Base-by-base conservation (phyloP, 257 asterid genomes). In the Plectranthus barbatus region DNA sequence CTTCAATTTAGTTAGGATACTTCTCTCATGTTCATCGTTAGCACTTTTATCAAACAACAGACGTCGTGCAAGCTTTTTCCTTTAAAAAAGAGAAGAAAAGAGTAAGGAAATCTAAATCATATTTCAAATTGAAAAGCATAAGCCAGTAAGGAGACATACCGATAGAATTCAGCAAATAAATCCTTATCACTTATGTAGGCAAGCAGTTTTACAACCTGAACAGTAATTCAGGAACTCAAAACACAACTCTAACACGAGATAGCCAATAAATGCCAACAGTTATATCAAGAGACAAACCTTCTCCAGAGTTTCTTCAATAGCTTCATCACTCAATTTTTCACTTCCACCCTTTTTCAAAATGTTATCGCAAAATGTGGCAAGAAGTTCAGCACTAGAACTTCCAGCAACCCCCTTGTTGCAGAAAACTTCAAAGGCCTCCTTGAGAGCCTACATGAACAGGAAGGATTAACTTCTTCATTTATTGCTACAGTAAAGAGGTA, bases 361-460 rank as follows among this genome's bases (percentile, higher is more conserved):
- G 83, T 90, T 94, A 79, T 94, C 99, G 48, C 99, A 94, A 75
- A 87, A 94, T 50, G 99, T 85, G 34, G 99, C 97, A 4, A 94
- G 95, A 72, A 94, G 96, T 72, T 94, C 99, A 0, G 99, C 99
- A 58, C 92, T 90, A 10, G 99, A 90, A 76, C 95, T 94, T 72
- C 99, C 99, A 74, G 95, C 94, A 71, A 94, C 93, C 36, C 97
- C 96, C 77, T 93, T 93, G 79, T 93, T 93, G 85, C 99, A 93
- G 70, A 94, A 94, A 56, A 84, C 81, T 74, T 94, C 99, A 69
- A 94, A 94, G 58, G 99, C 99, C 79, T 94, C 99, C 73, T 94
- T 94, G 47, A 94, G 96, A 72, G 99, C 99, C 99, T 93, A 48
- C 24, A 51, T 33, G 47, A 41, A 47, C 54, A 62, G 23, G 24